Evolutionary conservation across 176 grass and related monocot species (phyloP).

Genomic region (Leersia perrieri): DNA sequence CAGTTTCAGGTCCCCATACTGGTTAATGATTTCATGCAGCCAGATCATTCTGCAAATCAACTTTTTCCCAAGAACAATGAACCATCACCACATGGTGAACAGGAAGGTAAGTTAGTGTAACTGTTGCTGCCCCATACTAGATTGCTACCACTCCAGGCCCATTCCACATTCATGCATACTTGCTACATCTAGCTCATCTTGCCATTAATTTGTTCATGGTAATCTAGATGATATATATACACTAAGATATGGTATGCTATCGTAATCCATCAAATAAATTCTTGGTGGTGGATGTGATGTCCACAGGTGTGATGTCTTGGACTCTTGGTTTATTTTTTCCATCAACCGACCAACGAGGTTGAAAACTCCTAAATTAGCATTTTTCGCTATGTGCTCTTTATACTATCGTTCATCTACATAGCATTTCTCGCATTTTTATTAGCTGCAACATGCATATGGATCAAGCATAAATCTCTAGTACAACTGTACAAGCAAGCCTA

Average conservation of each 20-base stretch:
- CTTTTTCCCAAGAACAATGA: slow-evolving; percentile 51
- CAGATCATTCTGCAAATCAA: slow-evolving; percentile 57
- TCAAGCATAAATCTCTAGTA: background rate
- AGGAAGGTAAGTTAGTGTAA: slow-evolving; percentile 55
- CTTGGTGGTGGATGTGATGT: background rate
- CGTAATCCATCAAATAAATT: background rate
- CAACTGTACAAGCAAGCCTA: background rate
- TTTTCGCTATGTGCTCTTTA: slow-evolving; percentile 14
- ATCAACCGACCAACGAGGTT: background rate
- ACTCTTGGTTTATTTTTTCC: no score
- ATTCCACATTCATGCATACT: background rate
- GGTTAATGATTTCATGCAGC: slow-evolving; percentile 82
- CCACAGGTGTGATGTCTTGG: background rate
- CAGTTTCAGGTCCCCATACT: slow-evolving; percentile 72
- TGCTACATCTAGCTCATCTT: background rate
- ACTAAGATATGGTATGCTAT: background rate
- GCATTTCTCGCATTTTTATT: background rate
- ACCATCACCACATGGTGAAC: slow-evolving; percentile 26
- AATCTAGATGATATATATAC: slow-evolving; percentile 1
- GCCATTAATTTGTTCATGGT: slow-evolving; percentile 12
- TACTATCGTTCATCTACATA: background rate
- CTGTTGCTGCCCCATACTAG: background rate
- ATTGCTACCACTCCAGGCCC: background rate
- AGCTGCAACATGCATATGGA: background rate
- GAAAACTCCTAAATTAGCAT: no score